Evolutionary conservation across 202 grass and related monocot genomes (phyloP).

Genomic region (Panicum hallii): DNA sequence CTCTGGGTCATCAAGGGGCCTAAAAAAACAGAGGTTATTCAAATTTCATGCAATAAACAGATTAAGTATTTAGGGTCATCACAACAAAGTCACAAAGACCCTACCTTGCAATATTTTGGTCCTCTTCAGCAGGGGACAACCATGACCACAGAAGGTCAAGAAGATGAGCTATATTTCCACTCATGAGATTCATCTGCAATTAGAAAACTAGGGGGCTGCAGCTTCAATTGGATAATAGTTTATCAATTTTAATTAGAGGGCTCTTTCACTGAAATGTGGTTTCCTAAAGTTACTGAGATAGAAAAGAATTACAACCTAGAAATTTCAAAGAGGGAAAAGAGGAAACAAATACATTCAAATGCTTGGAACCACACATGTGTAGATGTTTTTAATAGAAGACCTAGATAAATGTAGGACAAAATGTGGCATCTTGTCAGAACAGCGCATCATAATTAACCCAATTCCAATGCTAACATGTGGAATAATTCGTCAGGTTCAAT

Average conservation of each 20-base stretch:
- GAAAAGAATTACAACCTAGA: conserved; percentile 1
- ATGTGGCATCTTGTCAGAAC: conserved; percentile 7
- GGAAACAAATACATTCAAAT: conserved; percentile 9
- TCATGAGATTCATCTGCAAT: conserved; percentile 90
- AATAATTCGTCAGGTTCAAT: conserved; percentile 10
- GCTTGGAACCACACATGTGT: not conserved
- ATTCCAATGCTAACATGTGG: not conserved
- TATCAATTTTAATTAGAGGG: conserved; percentile 11
- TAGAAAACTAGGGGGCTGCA: conserved; percentile 23
- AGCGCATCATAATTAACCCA: not conserved
- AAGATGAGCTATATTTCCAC: conserved; percentile 79
- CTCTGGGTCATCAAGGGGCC: conserved; percentile 78
- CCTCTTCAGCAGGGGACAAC: conserved; percentile 77
- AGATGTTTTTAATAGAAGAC: not conserved
- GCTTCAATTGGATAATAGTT: conserved; percentile 23
- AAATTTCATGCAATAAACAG: conserved; percentile 17
- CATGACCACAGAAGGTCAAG: conserved; percentile 95
- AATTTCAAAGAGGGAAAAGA: conserved; percentile 6
- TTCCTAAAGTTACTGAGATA: conserved; percentile 9
- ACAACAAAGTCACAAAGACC: conserved; percentile 22
- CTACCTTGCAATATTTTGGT: conserved; percentile 67
- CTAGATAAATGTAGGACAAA: conserved; percentile 6
- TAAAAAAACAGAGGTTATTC: conserved; percentile 48
- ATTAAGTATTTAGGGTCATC: conserved; percentile 25
- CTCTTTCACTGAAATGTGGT: conserved; percentile 3